Conservation (phyloP, 257 asterid species). For the Fraxinus anomala region DNA sequence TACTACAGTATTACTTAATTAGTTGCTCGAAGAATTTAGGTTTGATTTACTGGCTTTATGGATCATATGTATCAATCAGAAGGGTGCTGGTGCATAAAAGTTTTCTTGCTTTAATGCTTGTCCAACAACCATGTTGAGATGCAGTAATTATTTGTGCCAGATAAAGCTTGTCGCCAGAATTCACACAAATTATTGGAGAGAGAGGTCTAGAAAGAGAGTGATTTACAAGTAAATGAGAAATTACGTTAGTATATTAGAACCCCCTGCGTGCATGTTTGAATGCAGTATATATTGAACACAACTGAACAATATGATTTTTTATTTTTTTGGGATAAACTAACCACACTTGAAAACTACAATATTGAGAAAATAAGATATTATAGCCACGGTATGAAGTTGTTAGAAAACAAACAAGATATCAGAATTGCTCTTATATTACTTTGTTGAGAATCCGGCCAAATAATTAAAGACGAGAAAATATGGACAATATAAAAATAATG, state of each 20-base stretch:
- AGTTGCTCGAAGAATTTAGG: neutral
- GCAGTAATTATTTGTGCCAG: conserved; percentile 15
- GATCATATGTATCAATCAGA: conserved; percentile 5
- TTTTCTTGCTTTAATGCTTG: conserved; percentile 25
- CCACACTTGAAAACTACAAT: too few species aligned
- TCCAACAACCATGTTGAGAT: conserved; percentile 30
- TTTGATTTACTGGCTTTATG: conserved; percentile 9
- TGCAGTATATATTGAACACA: too few species aligned
- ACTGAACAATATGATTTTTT: too few species aligned
- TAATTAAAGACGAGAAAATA: too few species aligned
- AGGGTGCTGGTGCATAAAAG: neutral
- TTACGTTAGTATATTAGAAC: neutral
- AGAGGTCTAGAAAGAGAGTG: neutral
- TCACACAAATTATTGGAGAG: conserved; percentile 1
- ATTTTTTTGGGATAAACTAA: too few species aligned
- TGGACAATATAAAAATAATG: too few species aligned
- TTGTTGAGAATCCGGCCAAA: too few species aligned
- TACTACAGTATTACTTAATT: neutral
- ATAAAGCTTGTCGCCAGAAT: neutral
- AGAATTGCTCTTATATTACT: too few species aligned
- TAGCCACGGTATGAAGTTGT: too few species aligned
- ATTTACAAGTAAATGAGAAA: neutral
- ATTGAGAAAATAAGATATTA: too few species aligned
- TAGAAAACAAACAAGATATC: too few species aligned
- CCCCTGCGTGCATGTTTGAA: too few species aligned